Conservation (phyloP, 768 basidiomycete genomes). For the Trametes coccinea region DNA sequence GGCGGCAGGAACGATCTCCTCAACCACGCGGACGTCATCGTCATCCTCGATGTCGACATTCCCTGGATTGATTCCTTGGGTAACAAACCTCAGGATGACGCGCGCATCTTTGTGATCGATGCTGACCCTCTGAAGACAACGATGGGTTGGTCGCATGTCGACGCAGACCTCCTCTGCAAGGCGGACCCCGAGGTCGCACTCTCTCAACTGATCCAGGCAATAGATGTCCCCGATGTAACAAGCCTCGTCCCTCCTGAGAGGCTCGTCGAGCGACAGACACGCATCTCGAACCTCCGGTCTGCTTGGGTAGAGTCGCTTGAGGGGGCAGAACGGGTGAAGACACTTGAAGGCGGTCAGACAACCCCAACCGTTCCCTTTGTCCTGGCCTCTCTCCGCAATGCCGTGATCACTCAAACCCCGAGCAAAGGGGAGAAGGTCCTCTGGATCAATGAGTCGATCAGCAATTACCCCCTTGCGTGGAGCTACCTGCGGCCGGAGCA, state of each 20-base stretch:
- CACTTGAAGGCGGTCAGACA: not conserved
- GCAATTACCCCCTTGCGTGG: slow-evolving; percentile 58
- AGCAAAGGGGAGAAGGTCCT: slow-evolving; percentile 42
- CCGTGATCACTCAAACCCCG: slow-evolving; percentile 40
- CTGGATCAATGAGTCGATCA: slow-evolving; percentile 64
- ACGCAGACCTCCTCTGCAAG: slow-evolving; percentile 57
- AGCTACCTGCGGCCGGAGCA: slow-evolving; percentile 53
- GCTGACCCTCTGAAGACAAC: slow-evolving; percentile 58
- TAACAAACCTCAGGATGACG: slow-evolving; percentile 41
- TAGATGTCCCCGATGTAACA: slow-evolving; percentile 23
- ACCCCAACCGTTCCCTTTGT: slow-evolving; percentile 32
- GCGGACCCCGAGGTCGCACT: slow-evolving; percentile 58
- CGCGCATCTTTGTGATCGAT: slow-evolving; percentile 62
- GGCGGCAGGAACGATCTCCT: slow-evolving; percentile 49
- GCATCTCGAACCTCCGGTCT: slow-evolving; percentile 16
- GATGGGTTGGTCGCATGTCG: slow-evolving; percentile 51
- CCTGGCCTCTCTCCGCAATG: slow-evolving; percentile 47
- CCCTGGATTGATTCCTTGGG: slow-evolving; percentile 63
- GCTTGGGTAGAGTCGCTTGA: slow-evolving; percentile 24
- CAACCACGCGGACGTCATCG: slow-evolving; percentile 56
- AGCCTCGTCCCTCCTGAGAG: not conserved
- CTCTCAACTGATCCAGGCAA: slow-evolving; percentile 45
- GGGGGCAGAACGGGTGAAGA: slow-evolving; percentile 17
- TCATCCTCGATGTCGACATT: slow-evolving; percentile 64
- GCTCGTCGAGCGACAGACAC: slow-evolving; percentile 7